Evolutionary conservation across 1,284 basidiomycete species (phyloP).

Genomic region (Ustilago sp.): DNA sequence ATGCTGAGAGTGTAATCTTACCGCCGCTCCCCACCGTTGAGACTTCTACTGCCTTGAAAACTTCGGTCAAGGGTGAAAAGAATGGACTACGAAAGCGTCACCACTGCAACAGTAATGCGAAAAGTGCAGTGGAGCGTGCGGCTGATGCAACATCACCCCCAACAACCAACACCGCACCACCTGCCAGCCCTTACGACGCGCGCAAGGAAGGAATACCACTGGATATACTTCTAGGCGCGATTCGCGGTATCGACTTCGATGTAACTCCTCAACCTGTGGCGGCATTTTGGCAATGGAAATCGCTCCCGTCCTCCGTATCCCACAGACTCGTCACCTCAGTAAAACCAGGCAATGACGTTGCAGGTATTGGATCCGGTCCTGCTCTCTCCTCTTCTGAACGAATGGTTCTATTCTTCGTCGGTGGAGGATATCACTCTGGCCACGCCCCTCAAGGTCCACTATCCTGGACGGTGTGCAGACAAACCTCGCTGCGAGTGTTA

Average conservation of each 20-base stretch:
- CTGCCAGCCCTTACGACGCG: constrained; percentile 12
- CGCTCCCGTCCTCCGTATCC: constrained; percentile 18
- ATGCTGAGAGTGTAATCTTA: constrained; percentile 31
- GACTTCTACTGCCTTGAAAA: background rate
- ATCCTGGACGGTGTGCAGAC: constrained; percentile 30
- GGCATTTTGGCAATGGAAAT: constrained; percentile 44
- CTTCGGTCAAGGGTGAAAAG: background rate
- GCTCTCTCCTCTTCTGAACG: constrained; percentile 19
- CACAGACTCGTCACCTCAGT: constrained; percentile 25
- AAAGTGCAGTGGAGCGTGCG: constrained; percentile 7
- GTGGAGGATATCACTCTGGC: constrained; percentile 39
- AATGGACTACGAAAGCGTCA: background rate
- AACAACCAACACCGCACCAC: constrained; percentile 4
- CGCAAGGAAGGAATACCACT: constrained; percentile 6
- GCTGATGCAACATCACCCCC: constrained; percentile 12
- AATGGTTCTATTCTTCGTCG: constrained; percentile 42
- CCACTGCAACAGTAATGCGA: background rate
- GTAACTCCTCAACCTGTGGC: constrained; percentile 12
- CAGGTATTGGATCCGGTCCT: constrained; percentile 27
- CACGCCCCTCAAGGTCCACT: constrained; percentile 28
- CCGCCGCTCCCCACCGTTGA: constrained; percentile 19
- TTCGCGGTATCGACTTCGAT: constrained; percentile 9
- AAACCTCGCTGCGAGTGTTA: constrained; percentile 36
- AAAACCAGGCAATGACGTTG: constrained; percentile 31
- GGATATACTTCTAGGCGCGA: constrained; percentile 19